Percentiles rank a stretch among this genome's conserved stretches.
Conservation (phyloP, 129 eudicot genomes). For the Flaveria ramosissima region DNA sequence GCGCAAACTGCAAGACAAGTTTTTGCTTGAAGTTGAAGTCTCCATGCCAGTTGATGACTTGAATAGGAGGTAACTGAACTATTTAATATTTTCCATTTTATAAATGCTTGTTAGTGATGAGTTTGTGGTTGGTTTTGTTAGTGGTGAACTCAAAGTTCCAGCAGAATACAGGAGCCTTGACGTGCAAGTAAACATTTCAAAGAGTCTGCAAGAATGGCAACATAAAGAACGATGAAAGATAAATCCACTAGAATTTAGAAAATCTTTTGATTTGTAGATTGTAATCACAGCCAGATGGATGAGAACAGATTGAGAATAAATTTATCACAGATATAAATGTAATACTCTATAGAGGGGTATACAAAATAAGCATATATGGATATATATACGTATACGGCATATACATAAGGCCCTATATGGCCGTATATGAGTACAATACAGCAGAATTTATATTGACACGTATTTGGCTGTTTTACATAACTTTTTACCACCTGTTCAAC, state of each 20-base stretch:
- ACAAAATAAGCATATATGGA: no score
- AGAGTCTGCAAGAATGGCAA: neutral
- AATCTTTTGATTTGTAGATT: neutral
- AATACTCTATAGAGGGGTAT: no score
- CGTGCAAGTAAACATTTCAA: conserved; percentile 38
- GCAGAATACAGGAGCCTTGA: conserved; percentile 62
- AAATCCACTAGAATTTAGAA: neutral
- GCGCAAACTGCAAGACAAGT: conserved; percentile 50
- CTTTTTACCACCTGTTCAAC: no score
- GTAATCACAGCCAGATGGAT: neutral
- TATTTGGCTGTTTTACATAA: no score
- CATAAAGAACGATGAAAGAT: neutral
- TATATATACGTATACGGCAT: no score
- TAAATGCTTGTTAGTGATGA: neutral
- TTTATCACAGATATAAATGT: neutral
- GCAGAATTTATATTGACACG: no score
- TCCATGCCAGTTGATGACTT: conserved; percentile 67
- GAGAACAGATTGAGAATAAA: neutral
- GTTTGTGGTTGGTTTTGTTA: conserved; percentile 27
- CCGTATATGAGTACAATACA: no score
- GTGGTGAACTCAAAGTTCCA: conserved; percentile 63
- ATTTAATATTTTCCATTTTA: no score
- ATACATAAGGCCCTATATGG: no score
- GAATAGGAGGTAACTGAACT: conserved; percentile 61
- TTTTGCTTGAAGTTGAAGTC: conserved; percentile 59